These are phyloP conservation scores for Cutaneotrichosporon sp. DNA, from an alignment of 1,284 basidiomycete genomes.

Conservation along the genomic window DNA sequence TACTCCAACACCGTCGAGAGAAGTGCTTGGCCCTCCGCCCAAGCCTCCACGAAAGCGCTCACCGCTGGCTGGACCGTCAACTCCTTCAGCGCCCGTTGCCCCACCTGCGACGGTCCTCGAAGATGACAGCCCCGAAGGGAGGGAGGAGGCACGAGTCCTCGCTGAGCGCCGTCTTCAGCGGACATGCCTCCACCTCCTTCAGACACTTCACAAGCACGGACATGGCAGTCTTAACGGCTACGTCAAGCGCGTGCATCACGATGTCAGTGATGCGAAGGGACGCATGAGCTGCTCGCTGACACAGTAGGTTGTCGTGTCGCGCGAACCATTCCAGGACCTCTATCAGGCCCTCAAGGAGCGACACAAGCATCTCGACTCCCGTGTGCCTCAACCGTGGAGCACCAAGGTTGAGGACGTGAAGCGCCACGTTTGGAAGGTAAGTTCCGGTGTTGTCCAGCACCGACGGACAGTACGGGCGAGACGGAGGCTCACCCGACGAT, in stretches of 20 bases:
- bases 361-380: constrained; percentile 73
- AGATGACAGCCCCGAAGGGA: constrained; percentile 6
- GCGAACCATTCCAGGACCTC: constrained; percentile 79
- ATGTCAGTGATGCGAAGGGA: constrained; percentile 50
- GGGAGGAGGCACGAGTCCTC: constrained; percentile 9
- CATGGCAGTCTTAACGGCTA: constrained; percentile 76
- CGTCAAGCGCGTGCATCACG: constrained; percentile 79
- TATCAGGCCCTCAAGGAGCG: constrained; percentile 80
- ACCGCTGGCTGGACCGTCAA: constrained; percentile 28
- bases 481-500: constrained; percentile 30
- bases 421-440: constrained; percentile 48
- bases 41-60: constrained; percentile 25
- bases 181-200: constrained; percentile 72
- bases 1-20: constrained; percentile 4
- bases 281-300: background rate
- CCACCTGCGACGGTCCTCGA: constrained; percentile 17
- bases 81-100: background rate
- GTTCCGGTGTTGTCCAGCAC: constrained; percentile 9
- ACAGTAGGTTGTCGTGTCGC: constrained; percentile 58
- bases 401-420: constrained; percentile 46
- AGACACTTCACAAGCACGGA: constrained; percentile 76
- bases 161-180: constrained; percentile 59
- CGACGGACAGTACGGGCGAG: constrained; percentile 8
- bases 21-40: constrained; percentile 9
- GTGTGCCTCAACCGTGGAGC: constrained; percentile 78